Evolutionary conservation across 768 basidiomycete genomes (phyloP).

Genomic region (Amanita rimosa): DNA sequence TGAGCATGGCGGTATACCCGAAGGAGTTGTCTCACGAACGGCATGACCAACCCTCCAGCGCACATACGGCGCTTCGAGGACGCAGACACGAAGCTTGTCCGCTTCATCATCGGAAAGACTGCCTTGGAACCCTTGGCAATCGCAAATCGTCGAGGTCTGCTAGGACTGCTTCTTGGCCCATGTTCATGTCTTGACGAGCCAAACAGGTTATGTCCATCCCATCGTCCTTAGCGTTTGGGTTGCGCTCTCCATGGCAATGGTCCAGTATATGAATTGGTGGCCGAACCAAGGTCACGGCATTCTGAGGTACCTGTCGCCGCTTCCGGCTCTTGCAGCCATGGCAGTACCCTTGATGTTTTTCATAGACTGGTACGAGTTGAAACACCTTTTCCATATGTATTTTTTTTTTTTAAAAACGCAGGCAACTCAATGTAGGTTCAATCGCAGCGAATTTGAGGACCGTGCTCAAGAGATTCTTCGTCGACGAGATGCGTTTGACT

Average conservation of each 20-base stretch:
- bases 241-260: conserved; percentile 42
- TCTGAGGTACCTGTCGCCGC: conserved; percentile 40
- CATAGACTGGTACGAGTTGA: conserved; percentile 51
- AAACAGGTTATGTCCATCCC: conserved; percentile 44
- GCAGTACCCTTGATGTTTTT: conserved; percentile 54
- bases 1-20: conserved; percentile 81
- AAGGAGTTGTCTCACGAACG: conserved; percentile 2
- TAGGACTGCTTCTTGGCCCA: neutral
- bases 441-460: conserved; percentile 58
- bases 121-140: conserved; percentile 56
- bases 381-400: neutral
- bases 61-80: conserved; percentile 41
- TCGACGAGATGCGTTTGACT: conserved; percentile 41
- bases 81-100: conserved; percentile 48
- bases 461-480: conserved; percentile 38
- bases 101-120: conserved; percentile 53
- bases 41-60: conserved; percentile 29
- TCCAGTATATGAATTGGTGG: conserved; percentile 60
- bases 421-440: conserved; percentile 36
- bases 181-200: conserved; percentile 1
- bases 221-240: conserved; percentile 53
- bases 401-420: too few species aligned
- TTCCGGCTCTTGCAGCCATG: conserved; percentile 57
- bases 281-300: conserved; percentile 34
- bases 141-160: conserved; percentile 52